These are phyloP conservation scores for Modicella reniformis DNA, from an alignment of 371 early-diverging fungal genomes.

Conservation along the genomic window DNA sequence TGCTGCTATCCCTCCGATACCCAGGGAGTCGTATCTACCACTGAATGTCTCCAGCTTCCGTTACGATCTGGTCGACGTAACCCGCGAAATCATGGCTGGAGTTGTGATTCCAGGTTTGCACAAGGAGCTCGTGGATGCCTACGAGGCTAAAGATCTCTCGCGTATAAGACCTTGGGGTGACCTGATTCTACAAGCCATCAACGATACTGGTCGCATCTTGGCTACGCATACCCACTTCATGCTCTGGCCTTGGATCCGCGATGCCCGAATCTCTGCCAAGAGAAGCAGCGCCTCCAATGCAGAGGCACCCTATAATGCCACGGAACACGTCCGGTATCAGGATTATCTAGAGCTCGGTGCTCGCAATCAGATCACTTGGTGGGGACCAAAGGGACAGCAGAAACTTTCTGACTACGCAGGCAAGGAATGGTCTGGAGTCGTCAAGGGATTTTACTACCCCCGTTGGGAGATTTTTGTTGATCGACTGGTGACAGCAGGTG, in stretches of 20 bases:
- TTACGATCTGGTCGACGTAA: constrained; percentile 53
- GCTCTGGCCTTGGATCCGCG: constrained; percentile 48
- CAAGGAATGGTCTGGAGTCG: constrained; percentile 45
- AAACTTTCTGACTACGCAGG: constrained; percentile 35
- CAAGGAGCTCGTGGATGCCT: constrained; percentile 35
- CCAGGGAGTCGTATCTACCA: constrained; percentile 8
- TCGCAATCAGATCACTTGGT: constrained; percentile 48
- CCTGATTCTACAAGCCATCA: constrained; percentile 19
- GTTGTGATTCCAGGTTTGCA: constrained; percentile 43
- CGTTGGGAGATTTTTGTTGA: constrained; percentile 48
- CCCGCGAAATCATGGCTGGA: constrained; percentile 36
- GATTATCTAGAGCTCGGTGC: constrained; percentile 45
- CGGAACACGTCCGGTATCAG: constrained; percentile 13
- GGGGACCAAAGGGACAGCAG: constrained; percentile 37
- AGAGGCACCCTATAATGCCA: background rate
- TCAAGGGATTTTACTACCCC: constrained; percentile 34
- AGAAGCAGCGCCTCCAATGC: background rate
- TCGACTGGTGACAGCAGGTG: constrained; percentile 20
- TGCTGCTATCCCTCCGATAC: too few relatives aligned
- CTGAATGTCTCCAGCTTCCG: constrained; percentile 37
- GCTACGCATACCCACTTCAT: constrained; percentile 46
- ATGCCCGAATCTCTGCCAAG: constrained; percentile 37
- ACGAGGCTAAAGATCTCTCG: constrained; percentile 19
- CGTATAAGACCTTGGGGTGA: constrained; percentile 20
- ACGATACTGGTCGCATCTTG: constrained; percentile 36